Percentiles rank a stretch among this genome's conserved stretches.
Conservation (phyloP, 306 rosid species). For the Citrullus mucosospermus region DNA sequence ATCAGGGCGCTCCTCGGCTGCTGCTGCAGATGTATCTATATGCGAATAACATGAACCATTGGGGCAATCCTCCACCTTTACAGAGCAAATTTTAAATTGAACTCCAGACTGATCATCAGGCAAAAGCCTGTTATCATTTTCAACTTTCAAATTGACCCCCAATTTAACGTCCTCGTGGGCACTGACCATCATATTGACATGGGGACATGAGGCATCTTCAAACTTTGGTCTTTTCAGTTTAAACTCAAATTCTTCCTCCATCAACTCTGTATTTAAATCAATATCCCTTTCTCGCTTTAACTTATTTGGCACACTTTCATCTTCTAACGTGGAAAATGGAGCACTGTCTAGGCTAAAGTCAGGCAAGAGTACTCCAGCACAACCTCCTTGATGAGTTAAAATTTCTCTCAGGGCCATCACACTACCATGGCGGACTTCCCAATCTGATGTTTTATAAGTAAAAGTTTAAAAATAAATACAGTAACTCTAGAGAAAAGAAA, state of each 20-base stretch:
- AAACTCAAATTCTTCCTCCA: conserved; percentile 39
- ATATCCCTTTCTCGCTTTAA: conserved; percentile 65
- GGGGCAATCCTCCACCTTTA: conserved; percentile 32
- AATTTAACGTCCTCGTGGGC: conserved; percentile 29
- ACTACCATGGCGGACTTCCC: conserved; percentile 97
- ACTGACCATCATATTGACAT: conserved; percentile 27
- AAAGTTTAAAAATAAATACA: not conserved
- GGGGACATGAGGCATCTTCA: conserved; percentile 39
- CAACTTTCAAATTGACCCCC: conserved; percentile 31
- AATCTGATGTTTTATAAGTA: conserved; percentile 37
- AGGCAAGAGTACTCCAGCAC: conserved; percentile 63
- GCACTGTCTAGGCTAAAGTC: conserved; percentile 32
- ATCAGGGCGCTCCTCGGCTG: conserved; percentile 23
- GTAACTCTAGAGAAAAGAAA: not conserved
- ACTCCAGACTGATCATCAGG: conserved; percentile 35
- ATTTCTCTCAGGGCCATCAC: conserved; percentile 97
- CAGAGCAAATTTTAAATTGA: conserved; percentile 19
- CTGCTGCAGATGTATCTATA: conserved; percentile 18
- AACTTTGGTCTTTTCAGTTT: conserved; percentile 55
- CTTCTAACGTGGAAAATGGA: conserved; percentile 37
- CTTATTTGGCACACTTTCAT: conserved; percentile 26
- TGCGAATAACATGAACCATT: conserved; percentile 17
- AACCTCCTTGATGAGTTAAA: conserved; percentile 88
- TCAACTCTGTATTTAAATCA: conserved; percentile 64
- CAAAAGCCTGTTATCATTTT: conserved; percentile 29